Conservation (phyloP, 768 basidiomycete genomes). For the Lanmaoa rubissima region DNA sequence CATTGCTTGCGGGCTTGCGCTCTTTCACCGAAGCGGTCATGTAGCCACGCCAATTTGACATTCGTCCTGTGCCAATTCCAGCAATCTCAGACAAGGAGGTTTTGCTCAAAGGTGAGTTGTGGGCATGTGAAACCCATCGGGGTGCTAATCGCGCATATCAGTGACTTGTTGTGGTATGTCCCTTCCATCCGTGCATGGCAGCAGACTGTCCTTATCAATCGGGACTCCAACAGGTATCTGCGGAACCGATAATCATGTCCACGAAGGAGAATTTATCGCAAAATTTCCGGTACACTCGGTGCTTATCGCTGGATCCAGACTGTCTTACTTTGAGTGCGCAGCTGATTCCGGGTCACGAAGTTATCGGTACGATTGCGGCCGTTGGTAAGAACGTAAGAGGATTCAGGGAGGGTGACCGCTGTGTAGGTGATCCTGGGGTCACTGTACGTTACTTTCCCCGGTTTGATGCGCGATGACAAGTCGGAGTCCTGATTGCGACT, state of each 20-base stretch:
- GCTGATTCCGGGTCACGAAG: conserved; percentile 71
- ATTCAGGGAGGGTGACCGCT: conserved; percentile 71
- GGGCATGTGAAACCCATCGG: neutral
- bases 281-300: conserved; percentile 42
- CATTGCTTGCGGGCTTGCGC: neutral
- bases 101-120: conserved; percentile 51
- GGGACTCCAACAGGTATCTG: conserved; percentile 41
- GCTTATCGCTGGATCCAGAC: neutral
- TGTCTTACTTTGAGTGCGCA: conserved; percentile 20
- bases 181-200: neutral
- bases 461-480: neutral
- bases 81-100: conserved; percentile 54
- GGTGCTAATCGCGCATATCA: conserved; percentile 9
- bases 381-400: conserved; percentile 75
- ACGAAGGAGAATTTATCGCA: conserved; percentile 59
- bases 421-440: conserved; percentile 74
- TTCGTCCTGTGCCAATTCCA: conserved; percentile 51
- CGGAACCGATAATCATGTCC: conserved; percentile 57
- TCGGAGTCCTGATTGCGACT: neutral
- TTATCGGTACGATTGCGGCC: conserved; percentile 64
- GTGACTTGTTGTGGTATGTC: conserved; percentile 41
- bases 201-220: neutral
- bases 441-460: conserved; percentile 44
- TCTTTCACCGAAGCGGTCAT: neutral
- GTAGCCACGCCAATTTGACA: conserved; percentile 51